Evolutionary conservation across 768 basidiomycete genomes (phyloP), one percentile per base, ranked within the genome.

Genomic region (Tylopilus plumbeoviolaceoides): DNA sequence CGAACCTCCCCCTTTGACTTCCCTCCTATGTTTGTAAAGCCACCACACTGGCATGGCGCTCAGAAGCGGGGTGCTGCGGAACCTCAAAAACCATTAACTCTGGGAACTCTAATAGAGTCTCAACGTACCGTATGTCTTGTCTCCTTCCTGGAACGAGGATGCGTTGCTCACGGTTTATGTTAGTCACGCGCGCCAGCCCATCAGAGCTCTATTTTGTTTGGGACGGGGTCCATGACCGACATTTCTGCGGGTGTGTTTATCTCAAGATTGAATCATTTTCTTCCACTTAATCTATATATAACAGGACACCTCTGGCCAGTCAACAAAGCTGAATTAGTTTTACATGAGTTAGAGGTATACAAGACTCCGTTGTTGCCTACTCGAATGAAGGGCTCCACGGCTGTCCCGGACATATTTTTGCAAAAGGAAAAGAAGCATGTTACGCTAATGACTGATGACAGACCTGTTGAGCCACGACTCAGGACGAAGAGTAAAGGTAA

Each of bases 311-410:
- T 57, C n/a, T 68, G 64, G 57, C 72, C 73, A 14, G 65, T 72
- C 58, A 81, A 75, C 41, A 74, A 82, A n/a, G 83, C 86, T n/a
- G 84, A 89, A 69, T 76, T 78, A 53, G 83, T 83, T 15, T 73
- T 91, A 6, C 82, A 85, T 40, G 84, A 87, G 59, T 72, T 89
- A 42, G 87, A 89, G 57, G 76, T 86, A 28, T 91, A 89, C 73
- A 86, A 84, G 70, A 91, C 86, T 1, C 89, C 89, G 7, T 76
- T 91, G 42, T 60, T 89, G 17, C 87, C 89, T 11, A 82, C 85
- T 18, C 76, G 77, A 18, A 66, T 60, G 56, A 76, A 60, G 63
- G 74, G 60, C 25, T 66, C 76, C 7, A 65, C 72, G 6, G 70
- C 70, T 4, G 70, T 78, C 38, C 82, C 84, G 7, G 82, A 85